A percentile compares a stretch with the other conserved stretches of the same genome.
These are phyloP conservation scores for Petrea volubilis DNA, from an alignment of 257 asterid genomes.

Conservation along the genomic window DNA sequence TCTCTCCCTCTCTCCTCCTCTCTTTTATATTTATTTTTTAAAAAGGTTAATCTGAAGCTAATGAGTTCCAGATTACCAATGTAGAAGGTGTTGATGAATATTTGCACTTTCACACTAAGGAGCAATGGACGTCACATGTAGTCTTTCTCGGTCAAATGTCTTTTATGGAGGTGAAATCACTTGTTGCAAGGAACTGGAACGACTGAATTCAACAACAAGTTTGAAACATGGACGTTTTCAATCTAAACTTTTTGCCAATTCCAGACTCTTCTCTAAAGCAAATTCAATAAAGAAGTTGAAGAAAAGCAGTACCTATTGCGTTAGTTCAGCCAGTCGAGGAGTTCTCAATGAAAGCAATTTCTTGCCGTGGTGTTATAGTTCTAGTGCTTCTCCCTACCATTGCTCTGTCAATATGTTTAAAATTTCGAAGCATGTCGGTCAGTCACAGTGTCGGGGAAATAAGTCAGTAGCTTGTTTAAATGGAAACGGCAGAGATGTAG, in stretches of 20 bases:
- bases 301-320: slow-evolving; percentile 21
- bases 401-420: slow-evolving; percentile 31
- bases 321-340: slow-evolving; percentile 26
- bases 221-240: slow-evolving; percentile 24
- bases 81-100: slow-evolving; percentile 22
- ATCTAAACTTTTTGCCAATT: slow-evolving; percentile 32
- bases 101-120: slow-evolving; percentile 27
- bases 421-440: slow-evolving; percentile 34
- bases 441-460: slow-evolving; percentile 75
- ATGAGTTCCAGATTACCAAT: slow-evolving; percentile 19
- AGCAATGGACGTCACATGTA: slow-evolving; percentile 48
- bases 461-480: slow-evolving; percentile 76
- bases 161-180: slow-evolving; percentile 37
- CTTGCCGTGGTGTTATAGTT: slow-evolving; percentile 29
- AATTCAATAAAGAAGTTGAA: slow-evolving; percentile 37
- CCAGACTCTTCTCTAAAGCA: slow-evolving; percentile 27
- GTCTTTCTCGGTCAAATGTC: slow-evolving; percentile 47
- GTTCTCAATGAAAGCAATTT: slow-evolving; percentile 29
- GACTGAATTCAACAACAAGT: slow-evolving; percentile 22
- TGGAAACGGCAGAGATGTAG: slow-evolving; percentile 61
- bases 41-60: slow-evolving; percentile 32
- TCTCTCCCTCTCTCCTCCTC: not conserved
- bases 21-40: slow-evolving; percentile 13
- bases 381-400: slow-evolving; percentile 30
- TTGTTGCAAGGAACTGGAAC: slow-evolving; percentile 32